A percentile compares a stretch with the other conserved stretches of the same genome.
Evolutionary conservation across 2,329 filamentous ascomycete genomes (phyloP).

Genomic region (Penicillium sp.): DNA sequence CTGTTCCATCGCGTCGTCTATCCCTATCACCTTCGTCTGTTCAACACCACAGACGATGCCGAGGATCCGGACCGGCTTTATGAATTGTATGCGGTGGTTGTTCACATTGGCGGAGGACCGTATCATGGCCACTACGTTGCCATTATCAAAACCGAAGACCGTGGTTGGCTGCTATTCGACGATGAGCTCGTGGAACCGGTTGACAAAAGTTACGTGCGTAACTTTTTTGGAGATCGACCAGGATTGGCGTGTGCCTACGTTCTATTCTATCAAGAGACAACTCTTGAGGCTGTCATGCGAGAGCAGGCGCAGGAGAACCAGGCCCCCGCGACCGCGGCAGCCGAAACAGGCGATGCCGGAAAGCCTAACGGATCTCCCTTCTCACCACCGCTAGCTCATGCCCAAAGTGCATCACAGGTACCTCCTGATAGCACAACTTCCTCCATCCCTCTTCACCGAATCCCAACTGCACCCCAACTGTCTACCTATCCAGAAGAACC

Average conservation of each 20-base stretch:
- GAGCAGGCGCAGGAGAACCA: conserved; percentile 80
- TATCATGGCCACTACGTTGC: conserved; percentile 98
- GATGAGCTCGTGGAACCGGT: conserved; percentile 99
- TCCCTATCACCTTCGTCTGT: conserved; percentile 91
- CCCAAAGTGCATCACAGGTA: conserved; percentile 40
- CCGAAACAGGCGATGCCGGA: conserved; percentile 45
- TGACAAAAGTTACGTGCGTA: conserved; percentile 90
- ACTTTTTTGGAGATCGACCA: conserved; percentile 93
- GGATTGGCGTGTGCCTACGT: conserved; percentile 94
- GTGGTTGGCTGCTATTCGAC: conserved; percentile 94
- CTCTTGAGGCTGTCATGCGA: conserved; percentile 63
- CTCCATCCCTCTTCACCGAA: conserved; percentile 32
- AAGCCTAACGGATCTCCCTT: conserved; percentile 34
- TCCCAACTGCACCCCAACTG: conserved; percentile 50
- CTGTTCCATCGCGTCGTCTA: conserved; percentile 96
- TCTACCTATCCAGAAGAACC: conserved; percentile 38
- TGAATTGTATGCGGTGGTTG: conserved; percentile 93
- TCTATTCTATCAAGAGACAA: conserved; percentile 94
- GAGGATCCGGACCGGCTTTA: conserved; percentile 91
- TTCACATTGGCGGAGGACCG: conserved; percentile 93
- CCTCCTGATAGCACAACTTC: conserved; percentile 37
- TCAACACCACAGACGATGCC: conserved; percentile 95
- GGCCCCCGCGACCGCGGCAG: conserved; percentile 37
- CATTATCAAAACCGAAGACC: conserved; percentile 94
- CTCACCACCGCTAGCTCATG: conserved; percentile 37